Evolutionary conservation across 805 yeast genomes (phyloP), one percentile per base, ranked within the genome.

Genomic region (Metschnikowia corniflorae): DNA sequence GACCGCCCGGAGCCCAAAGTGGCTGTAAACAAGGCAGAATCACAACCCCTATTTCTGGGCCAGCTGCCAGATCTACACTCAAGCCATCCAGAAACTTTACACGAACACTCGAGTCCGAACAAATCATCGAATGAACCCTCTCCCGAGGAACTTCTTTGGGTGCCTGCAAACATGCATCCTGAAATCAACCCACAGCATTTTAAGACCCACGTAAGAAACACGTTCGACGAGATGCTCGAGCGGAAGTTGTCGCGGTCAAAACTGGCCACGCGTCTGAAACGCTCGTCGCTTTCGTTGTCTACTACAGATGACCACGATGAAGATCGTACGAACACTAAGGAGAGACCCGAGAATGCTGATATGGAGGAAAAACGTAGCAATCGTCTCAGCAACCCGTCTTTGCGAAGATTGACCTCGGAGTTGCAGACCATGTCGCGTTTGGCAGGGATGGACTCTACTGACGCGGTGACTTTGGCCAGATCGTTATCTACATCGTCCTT

Each of bases 161-260:
- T 93, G 1, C 97, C 97, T 0, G 98, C 97, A 2, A 79, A 78
- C 44, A 71, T 87, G 25, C 98, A 93, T 57, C 97, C 97, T 1
- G 91, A 85, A 51, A 75, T 91, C n/a, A 89, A 94, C 17, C 97
- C 97, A 2, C 94, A 86, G 51, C 86, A 85, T 50, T 83, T 79
- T 62, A 68, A 79, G 46, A 74, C 72, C 46, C 83, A 82, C 53
- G 80, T 84, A 29, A 80, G 80, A 40, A 58, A 64, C 18, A 70
- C 77, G n/a, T 78, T 75, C 4, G 72, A 70, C 42, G 78, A 74
- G 43, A 57, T 75, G 22, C 60, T 73, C 43, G 69, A 71, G 35
- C 63, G 70, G 31, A 55, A 58, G 49, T 16, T 42, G 8, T 40
- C 47, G 25, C 42, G 49, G 8, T 26, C 36, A 30, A 39, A 46